These are phyloP conservation scores for Gloeopeniophorella convolvens DNA, from an alignment of 768 basidiomycete genomes.

Conservation along the genomic window DNA sequence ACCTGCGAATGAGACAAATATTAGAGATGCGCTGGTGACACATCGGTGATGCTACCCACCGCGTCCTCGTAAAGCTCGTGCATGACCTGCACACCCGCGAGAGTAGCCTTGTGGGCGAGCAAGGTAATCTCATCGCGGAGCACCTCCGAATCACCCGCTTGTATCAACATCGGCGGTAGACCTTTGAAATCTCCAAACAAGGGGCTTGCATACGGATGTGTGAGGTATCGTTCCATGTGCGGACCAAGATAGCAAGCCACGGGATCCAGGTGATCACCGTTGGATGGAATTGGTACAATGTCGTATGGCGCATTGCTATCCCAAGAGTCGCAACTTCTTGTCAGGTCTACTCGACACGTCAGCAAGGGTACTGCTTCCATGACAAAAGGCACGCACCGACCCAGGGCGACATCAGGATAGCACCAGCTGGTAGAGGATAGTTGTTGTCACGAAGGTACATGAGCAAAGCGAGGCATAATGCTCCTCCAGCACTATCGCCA, in stretches of 20 bases:
- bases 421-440: constrained; percentile 78
- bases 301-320: constrained; percentile 87
- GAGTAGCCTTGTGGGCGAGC: constrained; percentile 85
- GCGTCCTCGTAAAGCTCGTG: constrained; percentile 91
- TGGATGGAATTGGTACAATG: constrained; percentile 65
- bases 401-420: constrained; percentile 92
- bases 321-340: constrained; percentile 98
- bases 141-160: constrained; percentile 91
- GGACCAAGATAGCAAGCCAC: constrained; percentile 91
- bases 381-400: constrained; percentile 58
- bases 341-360: constrained; percentile 53
- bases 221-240: constrained; percentile 71
- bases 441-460: constrained; percentile 94
- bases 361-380: background rate
- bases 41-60: constrained; percentile 42
- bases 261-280: constrained; percentile 85
- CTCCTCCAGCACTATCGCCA: constrained; percentile 94
- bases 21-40: too few species aligned
- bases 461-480: constrained; percentile 72
- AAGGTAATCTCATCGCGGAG: constrained; percentile 91
- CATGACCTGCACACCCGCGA: constrained; percentile 78
- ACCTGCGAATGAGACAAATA: constrained; percentile 39
- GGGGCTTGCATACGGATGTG: constrained; percentile 94
- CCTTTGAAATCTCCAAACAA: constrained; percentile 86
- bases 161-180: constrained; percentile 85